These are phyloP conservation scores for Hypoxylon sp. DNA, from an alignment of 2,329 filamentous ascomycete genomes.

Conservation along the genomic window DNA sequence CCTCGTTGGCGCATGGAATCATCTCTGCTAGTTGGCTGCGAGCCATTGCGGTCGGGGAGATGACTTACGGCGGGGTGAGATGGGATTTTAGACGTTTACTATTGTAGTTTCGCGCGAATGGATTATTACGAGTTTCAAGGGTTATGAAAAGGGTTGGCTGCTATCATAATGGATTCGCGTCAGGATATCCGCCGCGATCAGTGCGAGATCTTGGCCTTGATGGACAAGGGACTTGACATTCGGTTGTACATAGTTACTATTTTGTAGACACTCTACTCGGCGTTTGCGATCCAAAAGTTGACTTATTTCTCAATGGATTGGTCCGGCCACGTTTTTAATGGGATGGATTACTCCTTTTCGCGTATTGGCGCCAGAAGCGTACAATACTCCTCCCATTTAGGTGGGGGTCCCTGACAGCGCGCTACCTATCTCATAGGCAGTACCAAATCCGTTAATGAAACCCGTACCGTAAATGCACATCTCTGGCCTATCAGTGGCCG, in stretches of 20 bases:
- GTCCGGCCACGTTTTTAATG: neutral
- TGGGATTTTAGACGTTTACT: neutral
- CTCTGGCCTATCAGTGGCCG: neutral
- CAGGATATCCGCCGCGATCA: neutral
- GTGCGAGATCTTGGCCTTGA: neutral
- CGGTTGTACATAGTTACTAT: slow-evolving; percentile 6
- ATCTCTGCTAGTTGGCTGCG: slow-evolving; percentile 46
- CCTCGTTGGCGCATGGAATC: slow-evolving; percentile 53
- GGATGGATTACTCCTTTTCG: neutral
- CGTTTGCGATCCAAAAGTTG: neutral
- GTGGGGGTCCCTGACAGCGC: neutral
- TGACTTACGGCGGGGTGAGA: neutral
- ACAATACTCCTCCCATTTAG: neutral
- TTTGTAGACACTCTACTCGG: slow-evolving; percentile 1
- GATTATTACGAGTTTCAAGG: neutral
- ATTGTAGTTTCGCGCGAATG: neutral
- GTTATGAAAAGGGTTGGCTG: neutral
- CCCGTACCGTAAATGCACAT: neutral
- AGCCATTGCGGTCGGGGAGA: neutral
- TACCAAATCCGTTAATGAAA: too few species aligned
- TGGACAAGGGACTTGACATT: neutral
- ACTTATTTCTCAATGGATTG: neutral
- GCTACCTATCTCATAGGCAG: too few species aligned
- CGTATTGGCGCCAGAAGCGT: neutral
- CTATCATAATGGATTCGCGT: slow-evolving; percentile 5